Evolutionary conservation across 768 basidiomycete genomes (phyloP), one percentile per base, ranked within the genome.

Genomic region (Auricularia sp.): DNA sequence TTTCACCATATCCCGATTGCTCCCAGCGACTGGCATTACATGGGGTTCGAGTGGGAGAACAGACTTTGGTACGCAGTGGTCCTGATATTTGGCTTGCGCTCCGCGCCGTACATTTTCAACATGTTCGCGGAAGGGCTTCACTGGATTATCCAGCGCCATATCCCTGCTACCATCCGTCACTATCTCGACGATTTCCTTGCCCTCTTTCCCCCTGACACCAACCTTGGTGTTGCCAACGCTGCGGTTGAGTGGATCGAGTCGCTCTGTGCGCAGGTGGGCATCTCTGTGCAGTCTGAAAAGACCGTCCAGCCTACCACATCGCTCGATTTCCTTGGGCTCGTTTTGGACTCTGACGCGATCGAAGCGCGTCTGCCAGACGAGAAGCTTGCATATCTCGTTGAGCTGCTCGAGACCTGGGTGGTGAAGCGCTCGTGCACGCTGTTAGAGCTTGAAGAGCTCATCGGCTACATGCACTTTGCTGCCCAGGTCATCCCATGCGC

Each of bases 101-200:
- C 74, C 1, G 74, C 76, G 4, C 75, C 76, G 3, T 77, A 78
- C 67, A 78, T 79, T 14, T 79, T 77, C 68, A 77, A 78, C 64
- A 71, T 78, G 1, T 78, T 78, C 64, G 71, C 77, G 0, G 75
- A 79, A 64, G 78, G 71, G 8, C 70, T 78, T 10, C 78, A 79
- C 64, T 79, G 77, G 77, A 78, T 79, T 62, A 73, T 78, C n/a
- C 66, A 71, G 21, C 69, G 71, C 18, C 73, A 79, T 62, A 71
- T 78, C 61, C 76, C 74, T 0, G 16, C 8, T 1, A 6, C 47
- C 11, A 51, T 51, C 3, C 47, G 47, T 1, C 47, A 39, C 2
- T 39, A 39, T 5, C 16, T 68, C 3, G 69, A 74, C 10, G 37
- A 39, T 2, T 39, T 39, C 2, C 37, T 39, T 2, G 1, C 37